Evolutionary conservation across 2,329 filamentous ascomycete species (phyloP).

Genomic region (Neoscytalidium dimidiatum): DNA sequence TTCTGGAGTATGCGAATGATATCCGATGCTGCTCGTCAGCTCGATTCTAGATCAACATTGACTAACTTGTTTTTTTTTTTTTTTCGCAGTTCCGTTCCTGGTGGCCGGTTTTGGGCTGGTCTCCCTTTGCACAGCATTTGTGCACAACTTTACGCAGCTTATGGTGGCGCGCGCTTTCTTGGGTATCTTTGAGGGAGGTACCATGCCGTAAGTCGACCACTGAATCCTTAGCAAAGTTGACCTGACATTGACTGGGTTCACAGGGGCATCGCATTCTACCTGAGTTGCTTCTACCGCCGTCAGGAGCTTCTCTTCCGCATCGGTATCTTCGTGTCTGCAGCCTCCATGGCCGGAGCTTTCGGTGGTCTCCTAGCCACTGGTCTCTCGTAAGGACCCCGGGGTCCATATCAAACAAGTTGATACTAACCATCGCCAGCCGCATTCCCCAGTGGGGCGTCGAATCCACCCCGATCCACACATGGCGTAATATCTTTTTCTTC

Average conservation of each 20-base stretch:
- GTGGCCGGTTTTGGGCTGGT: conserved; percentile 59
- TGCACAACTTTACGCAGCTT: conserved; percentile 50
- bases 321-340: conserved; percentile 58
- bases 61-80: no score
- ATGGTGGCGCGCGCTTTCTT: conserved; percentile 52
- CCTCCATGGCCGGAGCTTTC: conserved; percentile 59
- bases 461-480: conserved; percentile 46
- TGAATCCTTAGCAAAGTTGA: neutral
- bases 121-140: conserved; percentile 57
- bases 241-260: neutral
- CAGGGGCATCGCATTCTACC: conserved; percentile 57
- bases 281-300: conserved; percentile 59
- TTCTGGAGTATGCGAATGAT: conserved; percentile 35
- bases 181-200: conserved; percentile 59
- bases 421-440: conserved; percentile 24
- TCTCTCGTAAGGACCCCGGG: conserved; percentile 39
- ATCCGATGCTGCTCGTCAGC: neutral
- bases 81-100: conserved; percentile 48
- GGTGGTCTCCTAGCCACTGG: conserved; percentile 59
- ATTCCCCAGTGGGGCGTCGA: conserved; percentile 56
- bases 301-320: conserved; percentile 58
- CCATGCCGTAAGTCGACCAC: conserved; percentile 49
- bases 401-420: neutral
- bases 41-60: no score
- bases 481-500: conserved; percentile 66